Base-by-base conservation (phyloP, 1,139 yeast genomes). In the Hansenula sp. region DNA sequence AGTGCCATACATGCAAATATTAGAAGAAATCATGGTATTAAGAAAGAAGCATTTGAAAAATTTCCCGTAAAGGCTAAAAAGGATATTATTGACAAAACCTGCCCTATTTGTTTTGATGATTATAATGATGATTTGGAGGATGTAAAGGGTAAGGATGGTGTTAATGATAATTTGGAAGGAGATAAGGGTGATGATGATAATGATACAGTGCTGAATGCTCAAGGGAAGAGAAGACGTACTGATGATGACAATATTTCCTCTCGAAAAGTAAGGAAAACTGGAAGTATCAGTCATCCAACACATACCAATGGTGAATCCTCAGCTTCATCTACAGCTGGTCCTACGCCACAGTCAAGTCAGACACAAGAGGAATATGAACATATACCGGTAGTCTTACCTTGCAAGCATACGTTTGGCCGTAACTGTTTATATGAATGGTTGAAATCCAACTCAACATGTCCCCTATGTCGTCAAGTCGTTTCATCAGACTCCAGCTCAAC, bases 401-500 rank as follows among this genome's bases (percentile, higher is more conserved):
- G 97, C 61, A 79, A 79, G 10, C 96, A 86, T 56, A 56, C 77
- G 1, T 86, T 87, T 65, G 95, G 96, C 5, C 71, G 77, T 47
- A 73, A 73, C 22, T 88, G 97, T 63, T 65, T 86, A 31, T 71
- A 68, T 46, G 83, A 81, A 50, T 88, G 97, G 97, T 73, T 88
- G 39, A 70, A 71, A 44, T 66, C 71, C 36, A 77, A 82, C 44
- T 69, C 77, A 27, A 77, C 87, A 2, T 88, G 97, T 59, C 97
- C 97, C 0, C 65, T 87, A 41, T 88, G 97, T 56, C 75, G 96
- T 44, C 65, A 65, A 22, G 6, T 17, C 6, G 67, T 73, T 3
- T 75, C 84, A 22, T 75, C 72, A 45, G 48, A 56, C 22, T 6
- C 13, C 12, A 65, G 60, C 27, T 39, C 46, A 21, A 50, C 52